Evolutionary conservation across 2,329 filamentous ascomycete genomes (phyloP), one percentile per base, ranked within the genome.

Genomic region (Colletotrichum liaoningense): DNA sequence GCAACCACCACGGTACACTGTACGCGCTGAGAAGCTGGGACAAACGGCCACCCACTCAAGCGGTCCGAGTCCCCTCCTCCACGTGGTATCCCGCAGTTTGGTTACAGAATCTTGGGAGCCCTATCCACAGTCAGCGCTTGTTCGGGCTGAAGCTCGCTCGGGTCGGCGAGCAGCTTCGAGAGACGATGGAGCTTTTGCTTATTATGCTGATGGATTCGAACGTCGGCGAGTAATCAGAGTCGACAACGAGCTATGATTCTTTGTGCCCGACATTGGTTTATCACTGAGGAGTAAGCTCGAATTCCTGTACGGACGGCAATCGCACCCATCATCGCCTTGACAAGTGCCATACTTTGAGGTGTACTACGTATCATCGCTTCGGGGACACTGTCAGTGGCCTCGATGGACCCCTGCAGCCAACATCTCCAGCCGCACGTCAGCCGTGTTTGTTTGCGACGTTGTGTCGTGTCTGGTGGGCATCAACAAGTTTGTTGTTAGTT

Each of bases 31-130:
- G 38, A 42, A 19, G 38, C 38, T 28, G 26, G 66, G 67, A 60
- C 19, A 69, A 60, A 55, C 54, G 55, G 46, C 16, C 30, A 38
- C 42, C 30, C 56, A 30, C 60, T 46, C 28, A 54, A 22, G 35
- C 49, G 59, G 69, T 62, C 67, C 67, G 49, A 66, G 46, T 66
- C 56, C 30, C 70, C 35, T 62, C 55, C 24, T 66, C 71, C 71
- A 73, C 71, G 71, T 70, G 71, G 71, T 70, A 38, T 62, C 55
- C 71, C 56, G 71, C 71, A 35, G 8, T 42, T 19, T 46, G 33
- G 56, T 38, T 70, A 70, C 62, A 56, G 62, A 62, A 22, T 68
- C 33, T n/a, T 72, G 69, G 59, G 14, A 57, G 54, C 46, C 63
- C 46, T 56, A 63, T 57, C n/a, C 24, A 26, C 38, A 8, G 14